Evolutionary conservation across 2,329 filamentous ascomycete species (phyloP).

Genomic region (Fusarium liriodendri): DNA sequence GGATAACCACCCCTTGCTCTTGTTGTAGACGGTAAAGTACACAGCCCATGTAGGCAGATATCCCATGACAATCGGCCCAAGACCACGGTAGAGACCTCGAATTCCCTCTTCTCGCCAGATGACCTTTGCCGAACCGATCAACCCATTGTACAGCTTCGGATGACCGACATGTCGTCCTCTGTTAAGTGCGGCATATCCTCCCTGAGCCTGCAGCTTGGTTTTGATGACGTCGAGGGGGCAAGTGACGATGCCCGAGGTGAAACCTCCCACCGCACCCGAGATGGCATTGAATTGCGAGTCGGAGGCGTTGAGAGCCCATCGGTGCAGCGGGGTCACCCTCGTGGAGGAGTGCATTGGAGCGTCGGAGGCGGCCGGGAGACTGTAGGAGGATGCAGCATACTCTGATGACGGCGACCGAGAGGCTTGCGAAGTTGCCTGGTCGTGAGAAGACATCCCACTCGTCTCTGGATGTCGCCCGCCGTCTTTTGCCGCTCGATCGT

Average conservation of each 20-base stretch:
- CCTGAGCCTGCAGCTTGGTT: constrained; percentile 96
- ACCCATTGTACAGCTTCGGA: constrained; percentile 80
- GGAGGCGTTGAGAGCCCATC: constrained; percentile 67
- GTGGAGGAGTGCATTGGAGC: constrained; percentile 47
- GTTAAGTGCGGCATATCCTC: constrained; percentile 74
- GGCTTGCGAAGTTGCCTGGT: constrained; percentile 54
- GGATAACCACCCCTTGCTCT: constrained; percentile 80
- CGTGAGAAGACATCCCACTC: constrained; percentile 62
- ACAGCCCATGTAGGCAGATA: constrained; percentile 99
- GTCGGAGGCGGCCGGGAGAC: constrained; percentile 47
- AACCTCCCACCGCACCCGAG: constrained; percentile 87
- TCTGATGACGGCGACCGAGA: constrained; percentile 47
- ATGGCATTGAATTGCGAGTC: constrained; percentile 82
- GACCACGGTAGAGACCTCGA: constrained; percentile 89
- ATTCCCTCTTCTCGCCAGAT: constrained; percentile 93
- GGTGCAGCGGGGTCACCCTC: constrained; percentile 60
- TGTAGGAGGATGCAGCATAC: constrained; percentile 52
- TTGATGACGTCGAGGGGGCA: constrained; percentile 99
- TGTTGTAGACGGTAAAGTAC: constrained; percentile 96
- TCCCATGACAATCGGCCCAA: constrained; percentile 93
- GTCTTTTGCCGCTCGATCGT: constrained; percentile 16
- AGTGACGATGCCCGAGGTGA: constrained; percentile 93
- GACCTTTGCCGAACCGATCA: constrained; percentile 84
- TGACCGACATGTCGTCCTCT: constrained; percentile 62
- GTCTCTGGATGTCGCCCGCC: constrained; percentile 18